Evolutionary conservation across 257 asterid genomes (phyloP).

Genomic region (Echium plantagineum): DNA sequence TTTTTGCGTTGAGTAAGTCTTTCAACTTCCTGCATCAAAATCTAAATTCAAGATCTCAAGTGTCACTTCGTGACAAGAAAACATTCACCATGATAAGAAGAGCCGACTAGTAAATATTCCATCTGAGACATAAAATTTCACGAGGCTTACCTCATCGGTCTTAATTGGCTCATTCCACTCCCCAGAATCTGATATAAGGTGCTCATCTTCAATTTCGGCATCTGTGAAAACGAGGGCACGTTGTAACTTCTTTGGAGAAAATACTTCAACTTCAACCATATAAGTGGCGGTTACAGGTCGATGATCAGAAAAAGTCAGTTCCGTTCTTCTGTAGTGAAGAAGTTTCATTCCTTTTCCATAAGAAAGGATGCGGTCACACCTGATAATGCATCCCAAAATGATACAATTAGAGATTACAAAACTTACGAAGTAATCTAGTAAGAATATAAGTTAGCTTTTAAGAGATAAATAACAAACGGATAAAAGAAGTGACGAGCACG

Average conservation of each 20-base stretch:
- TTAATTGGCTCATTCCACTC: constrained; percentile 19
- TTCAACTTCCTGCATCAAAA: no score
- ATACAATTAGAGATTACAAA: neutral
- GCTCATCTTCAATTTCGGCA: constrained; percentile 76
- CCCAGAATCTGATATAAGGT: constrained; percentile 26
- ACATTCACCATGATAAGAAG: neutral
- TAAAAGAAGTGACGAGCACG: no score
- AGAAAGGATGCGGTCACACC: constrained; percentile 93
- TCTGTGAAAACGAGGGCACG: constrained; percentile 79
- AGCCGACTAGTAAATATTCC: neutral
- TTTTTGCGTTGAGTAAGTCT: neutral
- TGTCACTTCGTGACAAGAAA: no score
- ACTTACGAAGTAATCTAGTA: neutral
- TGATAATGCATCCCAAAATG: constrained; percentile 13
- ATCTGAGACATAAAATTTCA: neutral
- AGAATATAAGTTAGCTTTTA: no score
- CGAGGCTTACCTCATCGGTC: constrained; percentile 31
- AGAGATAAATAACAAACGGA: no score
- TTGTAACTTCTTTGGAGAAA: constrained; percentile 69
- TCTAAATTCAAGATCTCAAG: no score
- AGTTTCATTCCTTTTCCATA: constrained; percentile 73
- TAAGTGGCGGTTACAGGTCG: constrained; percentile 79
- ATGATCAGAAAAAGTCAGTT: constrained; percentile 75
- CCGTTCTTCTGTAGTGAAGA: constrained; percentile 55
- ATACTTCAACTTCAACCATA: constrained; percentile 78